phyloP scores from a whole-genome alignment of 2,329 filamentous ascomycete genomes.

The Fusarium sp. region DNA sequence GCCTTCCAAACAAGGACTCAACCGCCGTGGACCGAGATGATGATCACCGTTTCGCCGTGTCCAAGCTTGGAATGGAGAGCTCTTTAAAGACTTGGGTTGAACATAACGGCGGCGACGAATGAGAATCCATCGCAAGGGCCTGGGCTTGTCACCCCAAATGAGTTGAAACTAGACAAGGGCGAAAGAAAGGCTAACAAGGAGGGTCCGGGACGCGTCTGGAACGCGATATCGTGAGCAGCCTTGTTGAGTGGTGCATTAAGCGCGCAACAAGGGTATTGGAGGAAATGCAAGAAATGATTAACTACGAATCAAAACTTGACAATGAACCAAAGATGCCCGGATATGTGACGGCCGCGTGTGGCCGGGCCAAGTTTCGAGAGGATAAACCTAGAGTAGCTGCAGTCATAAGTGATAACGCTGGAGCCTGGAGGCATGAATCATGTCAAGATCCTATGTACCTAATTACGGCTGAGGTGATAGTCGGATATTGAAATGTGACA shows the following conservation, averaged over 20 bases:
- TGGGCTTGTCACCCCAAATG: slow-evolving; percentile 10
- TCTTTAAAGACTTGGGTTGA: slow-evolving; percentile 1
- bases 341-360: slow-evolving; percentile 29
- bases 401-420: slow-evolving; percentile 3
- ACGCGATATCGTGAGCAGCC: slow-evolving; percentile 26
- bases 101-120: slow-evolving; percentile 24
- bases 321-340: slow-evolving; percentile 3
- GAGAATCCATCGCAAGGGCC: slow-evolving; percentile 20
- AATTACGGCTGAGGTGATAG: slow-evolving; percentile 17
- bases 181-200: slow-evolving; percentile 25
- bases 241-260: slow-evolving; percentile 33
- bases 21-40: slow-evolving; percentile 27
- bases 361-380: slow-evolving; percentile 30
- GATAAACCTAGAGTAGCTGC: slow-evolving; percentile 14
- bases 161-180: slow-evolving; percentile 21
- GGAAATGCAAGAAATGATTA: slow-evolving; percentile 8
- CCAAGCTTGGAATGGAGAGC: slow-evolving; percentile 8
- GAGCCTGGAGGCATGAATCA: slow-evolving; percentile 6
- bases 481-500: slow-evolving; percentile 8
- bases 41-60: slow-evolving; percentile 27
- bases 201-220: slow-evolving; percentile 20
- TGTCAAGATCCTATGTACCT: background rate
- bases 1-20: slow-evolving; percentile 1
- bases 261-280: slow-evolving; percentile 31
- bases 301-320: slow-evolving; percentile 31